phyloP scores from a whole-genome alignment of 1,284 basidiomycete species.

The Boletus semigastroideus region DNA sequence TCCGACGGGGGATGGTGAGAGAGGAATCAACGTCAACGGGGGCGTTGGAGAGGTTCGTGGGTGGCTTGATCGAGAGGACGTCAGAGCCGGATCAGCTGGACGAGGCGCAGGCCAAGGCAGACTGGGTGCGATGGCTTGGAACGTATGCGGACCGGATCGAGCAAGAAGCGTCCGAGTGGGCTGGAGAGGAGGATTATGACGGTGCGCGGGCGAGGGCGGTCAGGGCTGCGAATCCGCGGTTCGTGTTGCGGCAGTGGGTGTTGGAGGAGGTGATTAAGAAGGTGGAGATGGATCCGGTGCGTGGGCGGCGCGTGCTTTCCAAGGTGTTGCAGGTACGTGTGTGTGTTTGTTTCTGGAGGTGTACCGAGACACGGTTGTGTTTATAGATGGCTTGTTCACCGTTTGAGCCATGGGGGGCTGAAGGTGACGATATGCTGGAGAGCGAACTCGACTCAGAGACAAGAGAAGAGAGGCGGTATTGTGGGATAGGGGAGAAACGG shows the following conservation, averaged over 20 bases:
- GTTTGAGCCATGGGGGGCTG: conserved; percentile 79
- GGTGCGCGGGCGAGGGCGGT: conserved; percentile 44
- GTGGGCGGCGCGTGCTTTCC: conserved; percentile 62
- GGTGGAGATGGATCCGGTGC: conserved; percentile 55
- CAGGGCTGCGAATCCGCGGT: conserved; percentile 74
- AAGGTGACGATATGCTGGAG: conserved; percentile 44
- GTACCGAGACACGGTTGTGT: neutral
- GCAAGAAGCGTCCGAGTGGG: conserved; percentile 48
- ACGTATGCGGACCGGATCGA: conserved; percentile 63
- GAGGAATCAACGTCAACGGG: conserved; percentile 23
- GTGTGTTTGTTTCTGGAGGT: neutral
- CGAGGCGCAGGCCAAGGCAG: conserved; percentile 42
- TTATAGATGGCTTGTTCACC: conserved; percentile 84
- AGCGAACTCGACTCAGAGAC: conserved; percentile 55
- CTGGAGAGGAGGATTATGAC: conserved; percentile 38
- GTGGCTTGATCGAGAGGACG: conserved; percentile 47
- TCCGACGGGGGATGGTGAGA: conserved; percentile 51
- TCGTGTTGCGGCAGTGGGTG: conserved; percentile 90
- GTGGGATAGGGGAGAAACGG: conserved; percentile 70
- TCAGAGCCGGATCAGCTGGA: conserved; percentile 46
- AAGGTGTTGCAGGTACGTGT: conserved; percentile 71
- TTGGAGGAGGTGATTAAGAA: conserved; percentile 84
- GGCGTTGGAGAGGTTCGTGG: conserved; percentile 47
- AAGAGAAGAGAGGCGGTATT: conserved; percentile 73
- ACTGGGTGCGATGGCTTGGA: conserved; percentile 68